phyloP scores from a whole-genome alignment of 495 filamentous ascomycete genomes.

The Lentithecium fluviatile region DNA sequence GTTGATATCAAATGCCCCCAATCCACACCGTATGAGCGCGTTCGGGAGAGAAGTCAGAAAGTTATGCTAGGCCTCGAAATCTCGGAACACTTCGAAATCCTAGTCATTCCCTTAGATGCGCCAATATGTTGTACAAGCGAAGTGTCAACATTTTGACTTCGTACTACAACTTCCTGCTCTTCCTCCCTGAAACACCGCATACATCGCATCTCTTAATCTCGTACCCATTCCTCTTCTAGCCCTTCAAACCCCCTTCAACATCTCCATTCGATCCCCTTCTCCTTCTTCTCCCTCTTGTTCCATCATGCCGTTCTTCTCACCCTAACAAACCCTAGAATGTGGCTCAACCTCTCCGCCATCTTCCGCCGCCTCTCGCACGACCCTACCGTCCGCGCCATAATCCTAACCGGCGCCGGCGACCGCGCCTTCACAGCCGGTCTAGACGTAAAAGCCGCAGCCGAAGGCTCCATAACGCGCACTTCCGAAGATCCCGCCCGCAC shows the following conservation, averaged over 20 bases:
- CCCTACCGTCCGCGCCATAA: conserved; percentile 69
- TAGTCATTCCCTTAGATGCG: too few relatives aligned
- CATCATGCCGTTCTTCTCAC: too few relatives aligned
- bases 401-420: conserved; percentile 80
- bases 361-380: conserved; percentile 73
- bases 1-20: too few relatives aligned
- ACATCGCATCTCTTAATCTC: too few relatives aligned
- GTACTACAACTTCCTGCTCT: too few relatives aligned
- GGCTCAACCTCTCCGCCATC: conserved; percentile 72
- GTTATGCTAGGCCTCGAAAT: too few relatives aligned
- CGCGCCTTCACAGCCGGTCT: conserved; percentile 83
- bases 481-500: conserved; percentile 38
- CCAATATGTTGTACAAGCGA: too few relatives aligned
- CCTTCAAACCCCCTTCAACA: background rate
- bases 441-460: conserved; percentile 57
- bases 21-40: too few relatives aligned
- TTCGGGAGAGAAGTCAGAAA: too few relatives aligned
- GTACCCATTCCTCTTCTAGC: background rate
- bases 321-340: conserved; percentile 62
- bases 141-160: too few relatives aligned
- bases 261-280: background rate
- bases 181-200: too few relatives aligned
- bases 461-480: conserved; percentile 23
- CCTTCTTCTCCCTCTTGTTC: background rate
- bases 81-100: too few relatives aligned